Evolutionary conservation across 75 land plant genomes (phyloP), one percentile per base, ranked within the genome.

Genomic region (Cryptomeria japonica): DNA sequence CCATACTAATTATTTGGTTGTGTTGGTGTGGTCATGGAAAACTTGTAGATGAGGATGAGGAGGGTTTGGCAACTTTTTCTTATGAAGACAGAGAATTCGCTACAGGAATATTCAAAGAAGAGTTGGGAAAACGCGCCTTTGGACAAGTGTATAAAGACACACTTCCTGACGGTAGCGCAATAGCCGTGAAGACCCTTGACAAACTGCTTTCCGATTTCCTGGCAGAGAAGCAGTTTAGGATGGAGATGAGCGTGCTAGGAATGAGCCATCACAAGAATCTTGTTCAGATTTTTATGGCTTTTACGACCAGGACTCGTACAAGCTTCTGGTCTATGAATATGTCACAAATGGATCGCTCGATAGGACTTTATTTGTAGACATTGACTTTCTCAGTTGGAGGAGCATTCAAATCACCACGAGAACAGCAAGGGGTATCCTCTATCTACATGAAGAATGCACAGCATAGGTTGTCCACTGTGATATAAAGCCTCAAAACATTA

Each of bases 291-390:
- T 93, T 28, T 34, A 90, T 25, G 95, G 95, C 10, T 94, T 87
- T 41, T 92, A 93, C 39, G 85, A 86, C 6, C 89, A 92, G 22
- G 87, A 86, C 25, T 73, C 90, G 7, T 85, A 76, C 73, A 90
- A 87, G 68, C 80, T 92, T n/a, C 88, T 93, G 25, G 90, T 93
- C 64, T 93, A 92, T 36, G 92, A 93, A 46, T 92, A 87, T 86
- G 87, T 90, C 89, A n/a, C 56, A 9, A 89, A 87, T 25, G 90
- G 94, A 5, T 93, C 92, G 6, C 87, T 93, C 2, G 89, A 90
- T 36, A 72, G 58, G 42, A 7, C 83, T 41, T 87, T 93, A 11
- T 91, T 91, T 68, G 61, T 25, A 53, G 28, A 58, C 4, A 34
- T 34, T 3, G 11, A 16, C 22, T 28, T 86, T 38, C 87, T 88